Percentiles rank a stretch among this genome's conserved stretches.
phyloP scores from a whole-genome alignment of 2,329 filamentous ascomycete species.

The Knoxdaviesia capensis region DNA sequence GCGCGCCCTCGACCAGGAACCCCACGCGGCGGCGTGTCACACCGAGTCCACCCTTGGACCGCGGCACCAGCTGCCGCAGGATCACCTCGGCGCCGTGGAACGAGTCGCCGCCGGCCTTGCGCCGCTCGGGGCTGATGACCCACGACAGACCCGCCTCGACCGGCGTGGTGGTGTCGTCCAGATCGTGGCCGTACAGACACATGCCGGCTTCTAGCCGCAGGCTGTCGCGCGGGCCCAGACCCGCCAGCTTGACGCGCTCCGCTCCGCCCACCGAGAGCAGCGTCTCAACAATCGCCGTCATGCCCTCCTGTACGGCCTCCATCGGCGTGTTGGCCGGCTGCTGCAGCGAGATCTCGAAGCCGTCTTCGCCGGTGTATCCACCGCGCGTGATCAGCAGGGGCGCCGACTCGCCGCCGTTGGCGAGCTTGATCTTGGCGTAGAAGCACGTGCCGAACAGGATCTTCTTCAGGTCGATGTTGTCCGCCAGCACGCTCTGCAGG shows the following conservation, averaged over 20 bases:
- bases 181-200: conserved; percentile 98
- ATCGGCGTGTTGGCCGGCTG: conserved; percentile 26
- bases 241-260: conserved; percentile 53
- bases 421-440: conserved; percentile 42
- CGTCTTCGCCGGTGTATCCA: conserved; percentile 95
- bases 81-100: conserved; percentile 76
- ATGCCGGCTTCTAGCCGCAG: conserved; percentile 90
- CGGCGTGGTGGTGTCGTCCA: conserved; percentile 54
- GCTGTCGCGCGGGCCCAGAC: conserved; percentile 78
- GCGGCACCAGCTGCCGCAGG: conserved; percentile 52
- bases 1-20: conserved; percentile 64
- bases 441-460: conserved; percentile 69
- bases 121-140: conserved; percentile 69
- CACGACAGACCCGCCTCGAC: conserved; percentile 42
- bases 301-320: conserved; percentile 30
- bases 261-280: conserved; percentile 45
- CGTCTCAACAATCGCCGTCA: conserved; percentile 35
- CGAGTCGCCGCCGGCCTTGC: conserved; percentile 28
- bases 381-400: conserved; percentile 55
- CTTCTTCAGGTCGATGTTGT: conserved; percentile 34
- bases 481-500: conserved; percentile 40
- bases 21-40: conserved; percentile 60
- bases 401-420: conserved; percentile 22
- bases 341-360: conserved; percentile 82
- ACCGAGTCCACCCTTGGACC: conserved; percentile 50